Percentiles rank a stretch among this genome's conserved stretches.
phyloP scores from a whole-genome alignment of 208 protist species.

The Vickermania spadyakhi region DNA sequence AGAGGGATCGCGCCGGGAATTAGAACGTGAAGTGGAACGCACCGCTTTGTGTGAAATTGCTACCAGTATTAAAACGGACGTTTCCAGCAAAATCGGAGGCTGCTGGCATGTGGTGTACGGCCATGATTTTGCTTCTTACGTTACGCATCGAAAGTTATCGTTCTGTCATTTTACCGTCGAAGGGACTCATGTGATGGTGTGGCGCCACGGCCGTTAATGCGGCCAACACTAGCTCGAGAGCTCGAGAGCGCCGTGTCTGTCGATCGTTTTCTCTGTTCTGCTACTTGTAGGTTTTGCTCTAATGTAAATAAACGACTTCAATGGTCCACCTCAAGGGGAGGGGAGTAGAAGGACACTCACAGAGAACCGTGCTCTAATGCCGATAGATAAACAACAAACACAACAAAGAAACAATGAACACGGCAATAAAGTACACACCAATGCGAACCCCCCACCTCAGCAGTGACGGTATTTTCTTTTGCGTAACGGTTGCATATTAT shows the following conservation, averaged over 20 bases:
- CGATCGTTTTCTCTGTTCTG: slow-evolving; percentile 5
- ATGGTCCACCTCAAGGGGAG: too few species aligned
- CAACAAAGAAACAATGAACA: too few species aligned
- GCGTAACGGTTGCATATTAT: too few species aligned
- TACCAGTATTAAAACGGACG: slow-evolving; percentile 44
- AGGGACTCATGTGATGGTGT: slow-evolving; percentile 71
- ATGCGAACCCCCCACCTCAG: too few species aligned
- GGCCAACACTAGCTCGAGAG: too few species aligned
- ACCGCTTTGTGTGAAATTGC: slow-evolving; percentile 54
- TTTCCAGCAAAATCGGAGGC: slow-evolving; percentile 42
- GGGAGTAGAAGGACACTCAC: too few species aligned
- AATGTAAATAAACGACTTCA: too few species aligned
- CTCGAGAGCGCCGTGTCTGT: too few species aligned
- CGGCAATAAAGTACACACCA: too few species aligned
- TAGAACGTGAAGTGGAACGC: slow-evolving; percentile 75
- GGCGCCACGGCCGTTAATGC: slow-evolving; percentile 73
- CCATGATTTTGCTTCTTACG: slow-evolving; percentile 65
- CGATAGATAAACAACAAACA: too few species aligned
- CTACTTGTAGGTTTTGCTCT: slow-evolving; percentile 8
- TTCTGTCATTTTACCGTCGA: slow-evolving; percentile 80
- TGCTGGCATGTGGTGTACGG: slow-evolving; percentile 84
- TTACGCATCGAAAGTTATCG: slow-evolving; percentile 56
- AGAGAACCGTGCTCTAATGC: too few species aligned
- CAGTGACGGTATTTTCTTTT: too few species aligned
- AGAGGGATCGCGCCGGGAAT: slow-evolving; percentile 52